Evolutionary conservation across 768 basidiomycete species (phyloP), one percentile per base, ranked within the genome.

Genomic region (Suillus plorans): DNA sequence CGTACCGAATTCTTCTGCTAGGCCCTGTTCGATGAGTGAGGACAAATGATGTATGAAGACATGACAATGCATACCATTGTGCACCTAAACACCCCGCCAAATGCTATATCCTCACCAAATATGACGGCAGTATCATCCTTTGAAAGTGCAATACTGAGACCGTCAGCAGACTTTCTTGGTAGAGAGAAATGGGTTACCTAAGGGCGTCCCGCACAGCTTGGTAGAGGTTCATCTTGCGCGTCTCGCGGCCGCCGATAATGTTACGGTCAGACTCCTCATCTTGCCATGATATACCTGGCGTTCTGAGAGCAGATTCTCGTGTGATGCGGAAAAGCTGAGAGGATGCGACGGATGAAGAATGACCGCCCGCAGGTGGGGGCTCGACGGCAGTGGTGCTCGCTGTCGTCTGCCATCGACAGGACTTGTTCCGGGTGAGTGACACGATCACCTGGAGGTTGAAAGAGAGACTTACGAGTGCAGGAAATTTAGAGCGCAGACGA

Each of bases 191-290:
- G 31, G 68, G 78, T 59, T 70, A 90, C 92, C 89, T 90, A 81
- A 97, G 85, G 3, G 94, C 94, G 74, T 97, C 94, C 56, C 96
- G 84, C 16, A 98, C 85, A 1, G 96, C 92, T 74, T 97, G 95
- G 76, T 95, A 97, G 69, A 90, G 80, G 73, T 98, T 98, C 94
- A 97, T 97, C 80, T 95, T 95, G 69, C 94, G 86, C 25, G 94
- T 96, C 77, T 94, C 91, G 60, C 92, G 85, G 18, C 92, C 92
- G 22, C 86, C 91, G 16, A 89, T 78, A 45, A 86, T 81, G 42
- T 78, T 78, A 50, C 75, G 78, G 57, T 81, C 67, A 14, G 82
- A 75, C 60, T 85, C 86, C 42, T 87, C 87, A 64, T 92, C 90
- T 13, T 80, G 73, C 90, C 91, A 95, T n/a, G 69, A 71, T 57